These are phyloP conservation scores for Wickerhamomyces mucosus DNA, from an alignment of 805 yeast species.

Conservation along the genomic window DNA sequence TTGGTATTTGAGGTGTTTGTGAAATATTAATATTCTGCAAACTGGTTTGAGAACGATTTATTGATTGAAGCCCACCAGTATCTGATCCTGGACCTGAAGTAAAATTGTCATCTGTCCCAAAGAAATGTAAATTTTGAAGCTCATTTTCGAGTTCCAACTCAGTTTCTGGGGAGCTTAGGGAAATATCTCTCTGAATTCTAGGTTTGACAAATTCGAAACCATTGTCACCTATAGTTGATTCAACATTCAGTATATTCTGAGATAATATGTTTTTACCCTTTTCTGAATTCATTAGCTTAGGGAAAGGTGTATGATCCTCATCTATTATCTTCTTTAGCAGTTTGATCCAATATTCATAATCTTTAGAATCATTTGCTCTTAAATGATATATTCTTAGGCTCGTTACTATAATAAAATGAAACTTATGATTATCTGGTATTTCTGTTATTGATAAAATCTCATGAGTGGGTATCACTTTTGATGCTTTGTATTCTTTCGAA, in stretches of 20 bases:
- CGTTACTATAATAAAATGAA: constrained; percentile 17
- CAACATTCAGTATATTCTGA: neutral
- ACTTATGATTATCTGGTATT: constrained; percentile 13
- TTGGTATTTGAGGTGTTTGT: constrained; percentile 2
- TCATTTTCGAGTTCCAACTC: constrained; percentile 3
- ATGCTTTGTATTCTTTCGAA: constrained; percentile 28
- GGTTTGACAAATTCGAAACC: constrained; percentile 2
- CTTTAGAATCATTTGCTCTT: constrained; percentile 12
- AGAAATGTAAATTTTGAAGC: constrained; percentile 7
- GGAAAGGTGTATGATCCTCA: neutral
- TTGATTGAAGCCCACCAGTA: too few relatives aligned
- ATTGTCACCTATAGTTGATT: neutral
- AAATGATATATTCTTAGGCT: constrained; percentile 14
- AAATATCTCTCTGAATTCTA: constrained; percentile 2
- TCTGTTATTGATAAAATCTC: constrained; percentile 11
- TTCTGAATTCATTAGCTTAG: neutral
- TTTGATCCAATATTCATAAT: constrained; percentile 15
- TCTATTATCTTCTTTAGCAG: constrained; percentile 1
- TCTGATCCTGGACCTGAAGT: constrained; percentile 13
- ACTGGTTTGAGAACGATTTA: constrained; percentile 4
- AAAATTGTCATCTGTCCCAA: constrained; percentile 19
- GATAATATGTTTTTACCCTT: neutral
- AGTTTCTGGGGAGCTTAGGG: neutral
- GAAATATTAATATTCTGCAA: constrained; percentile 4
- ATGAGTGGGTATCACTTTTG: constrained; percentile 21